A percentile compares a stretch with the other conserved stretches of the same genome.
Evolutionary conservation across 495 filamentous ascomycete genomes (phyloP).

Genomic region (Penicillium maclennaniae): DNA sequence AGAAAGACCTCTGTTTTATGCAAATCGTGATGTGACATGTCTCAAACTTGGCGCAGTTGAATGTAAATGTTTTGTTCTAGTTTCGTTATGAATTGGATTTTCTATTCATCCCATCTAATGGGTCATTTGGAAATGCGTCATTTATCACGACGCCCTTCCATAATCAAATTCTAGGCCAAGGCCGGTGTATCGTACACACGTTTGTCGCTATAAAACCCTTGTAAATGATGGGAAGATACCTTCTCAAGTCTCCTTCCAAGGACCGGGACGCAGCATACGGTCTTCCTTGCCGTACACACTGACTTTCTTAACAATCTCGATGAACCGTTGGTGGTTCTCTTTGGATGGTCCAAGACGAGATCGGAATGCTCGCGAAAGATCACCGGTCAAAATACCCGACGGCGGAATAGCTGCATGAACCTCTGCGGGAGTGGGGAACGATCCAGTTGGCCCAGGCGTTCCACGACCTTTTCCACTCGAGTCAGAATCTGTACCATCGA

Average conservation of each 20-base stretch:
- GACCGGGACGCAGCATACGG: constrained; percentile 38
- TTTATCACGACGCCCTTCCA: neutral
- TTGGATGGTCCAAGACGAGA: constrained; percentile 51
- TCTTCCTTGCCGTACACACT: constrained; percentile 47
- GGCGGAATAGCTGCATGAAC: constrained; percentile 64
- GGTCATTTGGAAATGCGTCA: neutral
- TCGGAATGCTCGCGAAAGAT: constrained; percentile 60
- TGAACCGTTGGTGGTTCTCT: constrained; percentile 42
- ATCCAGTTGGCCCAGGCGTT: constrained; percentile 29
- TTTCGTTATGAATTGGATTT: constrained; percentile 8
- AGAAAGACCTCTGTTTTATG: constrained; percentile 17
- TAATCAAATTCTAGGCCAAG: neutral
- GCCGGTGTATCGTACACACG: neutral
- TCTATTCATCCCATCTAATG: neutral
- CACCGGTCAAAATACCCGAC: constrained; percentile 61
- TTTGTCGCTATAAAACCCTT: neutral
- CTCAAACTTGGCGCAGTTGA: constrained; percentile 18
- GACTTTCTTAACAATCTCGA: constrained; percentile 46
- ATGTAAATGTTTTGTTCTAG: constrained; percentile 15
- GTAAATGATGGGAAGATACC: neutral
- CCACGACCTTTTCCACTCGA: constrained; percentile 26
- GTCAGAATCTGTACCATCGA: constrained; percentile 5
- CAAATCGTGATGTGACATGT: constrained; percentile 32
- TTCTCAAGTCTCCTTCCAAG: constrained; percentile 30
- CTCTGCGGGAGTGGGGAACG: constrained; percentile 62